Percentiles rank a stretch among this genome's conserved stretches.
Evolutionary conservation across 768 basidiomycete species (phyloP).

Genomic region (Trametes cinnabarina): DNA sequence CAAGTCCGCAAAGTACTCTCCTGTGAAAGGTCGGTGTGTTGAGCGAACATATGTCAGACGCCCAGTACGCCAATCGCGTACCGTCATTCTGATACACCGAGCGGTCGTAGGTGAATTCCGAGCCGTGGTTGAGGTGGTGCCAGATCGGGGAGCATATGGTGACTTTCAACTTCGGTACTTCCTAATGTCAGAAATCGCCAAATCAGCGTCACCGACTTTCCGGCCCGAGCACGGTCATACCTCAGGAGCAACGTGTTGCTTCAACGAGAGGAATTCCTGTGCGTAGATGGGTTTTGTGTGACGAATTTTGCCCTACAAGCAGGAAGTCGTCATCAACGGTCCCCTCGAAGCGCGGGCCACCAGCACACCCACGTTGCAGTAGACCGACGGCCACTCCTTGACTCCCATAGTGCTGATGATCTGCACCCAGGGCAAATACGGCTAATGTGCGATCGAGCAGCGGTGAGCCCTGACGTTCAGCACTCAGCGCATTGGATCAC

Average conservation of each 20-base stretch:
- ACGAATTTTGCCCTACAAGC: slow-evolving; percentile 57
- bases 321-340: background rate
- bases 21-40: background rate
- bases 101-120: slow-evolving; percentile 52
- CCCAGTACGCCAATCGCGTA: slow-evolving; percentile 18
- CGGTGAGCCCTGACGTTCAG: background rate
- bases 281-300: slow-evolving; percentile 57
- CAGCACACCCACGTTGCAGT: slow-evolving; percentile 19
- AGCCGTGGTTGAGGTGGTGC: slow-evolving; percentile 67
- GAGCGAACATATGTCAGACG: too few species aligned
- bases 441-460: background rate
- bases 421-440: slow-evolving; percentile 24
- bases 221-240: slow-evolving; percentile 34
- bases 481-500: slow-evolving; percentile 18
- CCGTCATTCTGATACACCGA: slow-evolving; percentile 61
- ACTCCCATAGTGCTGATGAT: slow-evolving; percentile 21
- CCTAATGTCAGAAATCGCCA: slow-evolving; percentile 35
- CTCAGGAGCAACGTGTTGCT: slow-evolving; percentile 51
- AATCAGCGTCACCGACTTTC: too few species aligned
- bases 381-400: slow-evolving; percentile 20
- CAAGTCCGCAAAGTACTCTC: slow-evolving; percentile 48
- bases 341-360: too few species aligned
- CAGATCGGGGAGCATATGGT: slow-evolving; percentile 69
- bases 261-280: slow-evolving; percentile 60
- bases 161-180: slow-evolving; percentile 64